These are phyloP conservation scores for Acer negundo DNA, from an alignment of 345 rosid species.

Conservation along the genomic window DNA sequence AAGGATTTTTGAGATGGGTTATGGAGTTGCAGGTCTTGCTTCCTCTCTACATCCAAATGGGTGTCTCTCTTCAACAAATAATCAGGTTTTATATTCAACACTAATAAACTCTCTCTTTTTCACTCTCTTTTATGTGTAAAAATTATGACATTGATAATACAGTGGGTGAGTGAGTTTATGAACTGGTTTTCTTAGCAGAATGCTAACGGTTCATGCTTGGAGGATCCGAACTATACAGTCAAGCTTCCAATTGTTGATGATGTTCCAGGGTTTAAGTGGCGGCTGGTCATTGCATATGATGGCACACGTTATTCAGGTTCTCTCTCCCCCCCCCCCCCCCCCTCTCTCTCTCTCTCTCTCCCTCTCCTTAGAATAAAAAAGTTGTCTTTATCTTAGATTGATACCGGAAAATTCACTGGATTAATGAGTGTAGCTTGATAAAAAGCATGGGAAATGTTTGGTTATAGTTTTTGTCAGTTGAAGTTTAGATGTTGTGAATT, in stretches of 20 bases:
- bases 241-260: constrained; percentile 28
- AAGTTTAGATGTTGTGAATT: too few relatives aligned
- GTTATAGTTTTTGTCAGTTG: background rate
- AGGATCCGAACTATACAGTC: constrained; percentile 20
- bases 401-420: too few relatives aligned
- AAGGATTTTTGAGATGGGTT: constrained; percentile 32
- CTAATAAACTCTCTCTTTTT: background rate
- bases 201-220: constrained; percentile 17
- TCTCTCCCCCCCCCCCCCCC: background rate
- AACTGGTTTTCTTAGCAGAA: constrained; percentile 18
- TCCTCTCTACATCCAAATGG: constrained; percentile 33
- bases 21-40: constrained; percentile 34
- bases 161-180: background rate
- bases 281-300: constrained; percentile 77
- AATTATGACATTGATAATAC: constrained; percentile 4
- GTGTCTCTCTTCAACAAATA: constrained; percentile 28
- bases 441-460: background rate
- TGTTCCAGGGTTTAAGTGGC: constrained; percentile 61
- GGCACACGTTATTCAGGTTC: constrained; percentile 81
- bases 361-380: background rate
- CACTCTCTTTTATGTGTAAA: background rate
- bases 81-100: background rate
- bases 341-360: background rate
- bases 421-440: too few relatives aligned
- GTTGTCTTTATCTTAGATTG: too few relatives aligned